These are phyloP conservation scores for Graphilbum ipis-grandicollis DNA, from an alignment of 2,329 filamentous ascomycete genomes.

Conservation along the genomic window DNA sequence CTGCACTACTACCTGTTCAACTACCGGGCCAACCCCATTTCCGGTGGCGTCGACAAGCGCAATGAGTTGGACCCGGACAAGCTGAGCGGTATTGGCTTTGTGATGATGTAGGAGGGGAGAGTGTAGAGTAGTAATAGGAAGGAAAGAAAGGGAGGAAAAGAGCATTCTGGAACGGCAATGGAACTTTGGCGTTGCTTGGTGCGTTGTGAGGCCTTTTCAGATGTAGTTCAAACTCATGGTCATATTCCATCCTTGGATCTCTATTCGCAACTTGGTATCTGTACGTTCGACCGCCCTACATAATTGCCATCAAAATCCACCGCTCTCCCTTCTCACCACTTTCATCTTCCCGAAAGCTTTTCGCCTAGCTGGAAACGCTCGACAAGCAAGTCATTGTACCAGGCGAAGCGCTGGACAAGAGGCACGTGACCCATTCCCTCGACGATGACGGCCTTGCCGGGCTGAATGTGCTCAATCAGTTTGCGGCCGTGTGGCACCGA, in stretches of 20 bases:
- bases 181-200: no score
- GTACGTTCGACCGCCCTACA: no score
- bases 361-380: conserved; percentile 35
- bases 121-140: no score
- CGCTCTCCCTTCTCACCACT: no score
- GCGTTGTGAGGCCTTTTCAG: no score
- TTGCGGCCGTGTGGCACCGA: conserved; percentile 50
- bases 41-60: conserved; percentile 65
- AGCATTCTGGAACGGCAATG: no score
- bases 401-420: conserved; percentile 50
- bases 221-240: no score
- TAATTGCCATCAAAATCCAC: no score
- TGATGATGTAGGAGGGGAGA: conserved; percentile 39
- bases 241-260: no score
- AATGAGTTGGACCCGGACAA: conserved; percentile 62
- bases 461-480: conserved; percentile 46
- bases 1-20: conserved; percentile 98
- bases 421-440: conserved; percentile 62
- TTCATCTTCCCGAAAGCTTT: conserved; percentile 17
- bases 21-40: conserved; percentile 73
- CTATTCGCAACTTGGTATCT: no score
- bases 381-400: conserved; percentile 49
- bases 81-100: conserved; percentile 76
- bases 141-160: no score
- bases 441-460: conserved; percentile 43